phyloP scores from a whole-genome alignment of 2,329 filamentous ascomycete species.

The Microsporum ferrugineum region DNA sequence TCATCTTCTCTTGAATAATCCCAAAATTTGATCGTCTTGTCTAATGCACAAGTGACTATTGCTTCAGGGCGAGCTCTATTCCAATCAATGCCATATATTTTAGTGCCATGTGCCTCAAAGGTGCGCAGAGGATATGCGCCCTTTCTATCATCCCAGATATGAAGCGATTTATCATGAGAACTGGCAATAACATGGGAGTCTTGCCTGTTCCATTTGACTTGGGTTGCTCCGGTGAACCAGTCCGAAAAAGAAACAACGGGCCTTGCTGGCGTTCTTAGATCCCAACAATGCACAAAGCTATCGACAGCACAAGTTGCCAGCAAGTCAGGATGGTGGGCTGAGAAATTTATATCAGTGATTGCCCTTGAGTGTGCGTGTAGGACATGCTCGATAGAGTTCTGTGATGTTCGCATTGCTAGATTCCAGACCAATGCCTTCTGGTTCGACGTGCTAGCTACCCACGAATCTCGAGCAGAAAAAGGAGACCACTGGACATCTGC shows the following conservation, averaged over 20 bases:
- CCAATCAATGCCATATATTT: conserved; percentile 95
- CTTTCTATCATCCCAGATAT: conserved; percentile 81
- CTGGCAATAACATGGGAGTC: conserved; percentile 80
- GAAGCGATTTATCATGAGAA: conserved; percentile 75
- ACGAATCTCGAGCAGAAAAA: conserved; percentile 77
- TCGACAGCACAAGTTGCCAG: conserved; percentile 86
- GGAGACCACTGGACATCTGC: conserved; percentile 96
- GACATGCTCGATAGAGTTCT: conserved; percentile 79
- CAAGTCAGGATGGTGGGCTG: conserved; percentile 78
- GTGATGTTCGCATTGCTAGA: conserved; percentile 56
- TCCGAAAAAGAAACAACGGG: conserved; percentile 76
- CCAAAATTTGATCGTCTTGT: conserved; percentile 91
- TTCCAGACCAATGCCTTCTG: conserved; percentile 94
- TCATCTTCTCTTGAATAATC: conserved; percentile 57
- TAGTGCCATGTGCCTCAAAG: conserved; percentile 78
- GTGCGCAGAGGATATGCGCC: conserved; percentile 67
- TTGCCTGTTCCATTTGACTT: conserved; percentile 89
- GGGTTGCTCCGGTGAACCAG: conserved; percentile 86
- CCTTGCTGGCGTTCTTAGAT: conserved; percentile 61
- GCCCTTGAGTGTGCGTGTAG: conserved; percentile 75
- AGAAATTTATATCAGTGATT: conserved; percentile 95
- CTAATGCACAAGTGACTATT: conserved; percentile 77
- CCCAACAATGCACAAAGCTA: conserved; percentile 88
- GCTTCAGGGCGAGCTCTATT: conserved; percentile 62
- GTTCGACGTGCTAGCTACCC: conserved; percentile 89